Base-by-base conservation (phyloP, 345 rosid species). In the Eucalyptus coolabah region DNA sequence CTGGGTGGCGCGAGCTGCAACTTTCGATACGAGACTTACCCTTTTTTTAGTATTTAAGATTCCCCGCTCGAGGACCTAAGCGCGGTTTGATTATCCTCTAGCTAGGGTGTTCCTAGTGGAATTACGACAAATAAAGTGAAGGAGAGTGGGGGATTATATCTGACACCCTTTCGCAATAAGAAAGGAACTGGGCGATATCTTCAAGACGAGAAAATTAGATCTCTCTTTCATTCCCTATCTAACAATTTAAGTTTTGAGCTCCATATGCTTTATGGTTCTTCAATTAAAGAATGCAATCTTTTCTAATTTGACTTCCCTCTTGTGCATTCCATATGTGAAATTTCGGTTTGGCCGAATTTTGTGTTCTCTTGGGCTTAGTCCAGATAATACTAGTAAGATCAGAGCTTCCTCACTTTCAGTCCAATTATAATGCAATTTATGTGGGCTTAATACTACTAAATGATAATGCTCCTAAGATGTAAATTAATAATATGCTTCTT, bases 11-110 rank as follows among this genome's bases (percentile, higher is more conserved):
- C 92, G 15, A 96, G 96, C 50, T 96, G 98, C 67, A 95, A 90
- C 88, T 91, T 96, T 91, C 90, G 96, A 92, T 96, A 95, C 87
- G 98, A 96, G 89, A 92, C 93, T 49, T 93, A 94, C 89, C 96
- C 94, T 44, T 94, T 94, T 89, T 93, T 95, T 50, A 91, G 83
- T 50, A 89, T 88, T 67, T 90, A 77, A 50, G 87, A 17, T 37
- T 34, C 81, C 11, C 1, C 6, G 65, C 54, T 49, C 44, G 2
- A 21, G 40, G 63, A 69, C 8, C 50, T 80, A 51, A 5, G 51
- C 4, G 87, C 8, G 63, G n/a, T 50, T n/a, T 32, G 65, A 30
- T 24, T 0, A 69, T 69, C 21, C 81, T 19, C 42, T 17, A 69
- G 42, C 42, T 69, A 69, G 42, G 81, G 81, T 9, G 81, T 18